Evolutionary conservation across 164 flowering plant species (phyloP), one percentile per base, ranked within the genome.

Genomic region (Magnolia changhungtana): DNA sequence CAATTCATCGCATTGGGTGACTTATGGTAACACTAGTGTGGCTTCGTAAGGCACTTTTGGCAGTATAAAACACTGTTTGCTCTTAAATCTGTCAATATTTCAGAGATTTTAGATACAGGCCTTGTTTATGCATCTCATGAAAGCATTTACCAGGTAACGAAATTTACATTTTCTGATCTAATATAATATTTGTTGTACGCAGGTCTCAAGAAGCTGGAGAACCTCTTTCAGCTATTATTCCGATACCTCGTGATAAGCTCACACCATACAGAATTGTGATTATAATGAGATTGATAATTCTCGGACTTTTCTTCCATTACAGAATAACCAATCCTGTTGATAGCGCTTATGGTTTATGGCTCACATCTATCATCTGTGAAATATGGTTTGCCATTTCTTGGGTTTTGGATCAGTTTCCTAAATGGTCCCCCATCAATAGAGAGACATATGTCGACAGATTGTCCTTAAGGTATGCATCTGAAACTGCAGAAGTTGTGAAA

Each of bases 341-440:
- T 37, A 93, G 96, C 76, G 93, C 98, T 76, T 85, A 72, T 82
- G 90, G 90, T 55, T 88, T 93, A 66, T 95, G 98, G 99, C 87
- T 93, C 74, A 93, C 97, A 76, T 95, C 99, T 79, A 84, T 95
- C 76, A 93, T 93, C 76, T 95, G 99, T 74, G 99, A 95, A 88
- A 92, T 95, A 81, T 95, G 98, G 99, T 95, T 95, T 79, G 99
- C 97, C 68, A 75, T 91, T 55, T 95, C 98, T 10, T 93, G 98
- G 98, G 90, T 93, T 74, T 84, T 95, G 85, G 98, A 95, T 90
- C 98, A 93, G 86, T 95, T 95, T 82, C 98, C 98, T 52, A 95
- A 95, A 76, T 95, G 98, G 98, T 85, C 71, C 82, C 98, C 98
- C 11, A 74, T 93, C 50, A 87, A 87, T 75, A 80, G 97, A 73